Conservation (phyloP, 805 yeast genomes). For the Lipomyces yamadae region DNA sequence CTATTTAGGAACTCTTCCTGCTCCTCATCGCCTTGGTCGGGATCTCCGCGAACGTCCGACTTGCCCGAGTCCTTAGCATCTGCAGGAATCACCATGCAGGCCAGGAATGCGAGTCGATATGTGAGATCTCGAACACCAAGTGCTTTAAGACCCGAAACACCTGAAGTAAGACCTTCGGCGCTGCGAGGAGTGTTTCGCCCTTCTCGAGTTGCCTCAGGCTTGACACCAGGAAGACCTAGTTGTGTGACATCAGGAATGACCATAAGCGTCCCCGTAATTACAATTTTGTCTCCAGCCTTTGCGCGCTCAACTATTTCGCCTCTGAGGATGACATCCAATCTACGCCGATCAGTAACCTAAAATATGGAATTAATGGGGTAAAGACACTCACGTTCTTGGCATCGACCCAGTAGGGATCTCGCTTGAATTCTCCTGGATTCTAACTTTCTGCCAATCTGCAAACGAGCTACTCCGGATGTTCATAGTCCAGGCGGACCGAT, state of each 20-base stretch:
- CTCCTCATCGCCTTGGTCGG: conserved; percentile 59
- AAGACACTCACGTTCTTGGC: conserved; percentile 72
- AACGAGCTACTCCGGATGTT: conserved; percentile 83
- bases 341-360: not conserved
- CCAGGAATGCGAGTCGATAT: conserved; percentile 86
- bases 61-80: conserved; percentile 48
- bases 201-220: conserved; percentile 80
- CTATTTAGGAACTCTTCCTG: conserved; percentile 82
- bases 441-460: conserved; percentile 94
- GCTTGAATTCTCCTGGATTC: conserved; percentile 93
- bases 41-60: conserved; percentile 49
- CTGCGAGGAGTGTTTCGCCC: conserved; percentile 58
- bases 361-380: not conserved
- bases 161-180: conserved; percentile 74
- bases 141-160: conserved; percentile 85
- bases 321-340: conserved; percentile 86
- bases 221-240: conserved; percentile 92
- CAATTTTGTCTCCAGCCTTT: conserved; percentile 95
- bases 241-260: conserved; percentile 95
- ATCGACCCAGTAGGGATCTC: conserved; percentile 98
- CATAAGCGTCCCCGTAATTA: conserved; percentile 91
- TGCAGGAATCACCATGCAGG: conserved; percentile 82
- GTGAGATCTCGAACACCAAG: conserved; percentile 96
- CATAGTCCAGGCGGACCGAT: conserved; percentile 83
- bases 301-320: conserved; percentile 96